Base-by-base conservation (phyloP, 116 monocot genomes). In the Posidonia oceanica region DNA sequence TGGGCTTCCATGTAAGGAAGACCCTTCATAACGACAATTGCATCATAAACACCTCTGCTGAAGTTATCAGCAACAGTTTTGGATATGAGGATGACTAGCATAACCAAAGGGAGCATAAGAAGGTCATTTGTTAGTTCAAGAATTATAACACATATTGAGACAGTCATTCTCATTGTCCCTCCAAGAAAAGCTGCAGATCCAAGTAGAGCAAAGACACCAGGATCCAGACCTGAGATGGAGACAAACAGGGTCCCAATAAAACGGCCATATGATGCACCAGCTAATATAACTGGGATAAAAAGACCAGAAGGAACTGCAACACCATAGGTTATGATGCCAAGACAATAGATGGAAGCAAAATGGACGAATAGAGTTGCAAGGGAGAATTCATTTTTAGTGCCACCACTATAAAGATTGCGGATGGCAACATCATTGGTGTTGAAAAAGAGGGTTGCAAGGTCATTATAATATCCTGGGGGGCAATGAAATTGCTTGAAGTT, bases 121-220 rank as follows among this genome's bases (percentile, higher is more conserved):
- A 93, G 88, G 57, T 93, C 86, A 77, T 93, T 93, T 4, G 93
- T 93, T 65, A 93, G 89, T 76, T 93, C 93, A 7, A 93, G 80
- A 39, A 93, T 82, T 41, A 93, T 93, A 52, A 93, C 82, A 48
- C 93, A 93, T 44, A 88, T 80, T 14, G 93, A 93, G 58, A 93
- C 89, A 0, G 93, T 93, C 93, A 93, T 93, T 67, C 93, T 82
- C 93, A 93, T 93, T n/a, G 93, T 88, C 54, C 93, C 93, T 39
- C 93, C 93, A 11, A 93, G 82, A 71, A 93, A 93, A 61, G 92
- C 85, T 13, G 92, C 92, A 12, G 92, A 83, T 14, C 92, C 88
- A n/a, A 92, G 84, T 42, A 93, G 76, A 3, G 93, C 88, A 64
- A 88, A 89, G 29, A 93, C 81, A 21, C 93, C 93, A 3, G 80